These are phyloP conservation scores for Endogone sp. DNA, from an alignment of 192 early-diverging fungal genomes.

Conservation along the genomic window DNA sequence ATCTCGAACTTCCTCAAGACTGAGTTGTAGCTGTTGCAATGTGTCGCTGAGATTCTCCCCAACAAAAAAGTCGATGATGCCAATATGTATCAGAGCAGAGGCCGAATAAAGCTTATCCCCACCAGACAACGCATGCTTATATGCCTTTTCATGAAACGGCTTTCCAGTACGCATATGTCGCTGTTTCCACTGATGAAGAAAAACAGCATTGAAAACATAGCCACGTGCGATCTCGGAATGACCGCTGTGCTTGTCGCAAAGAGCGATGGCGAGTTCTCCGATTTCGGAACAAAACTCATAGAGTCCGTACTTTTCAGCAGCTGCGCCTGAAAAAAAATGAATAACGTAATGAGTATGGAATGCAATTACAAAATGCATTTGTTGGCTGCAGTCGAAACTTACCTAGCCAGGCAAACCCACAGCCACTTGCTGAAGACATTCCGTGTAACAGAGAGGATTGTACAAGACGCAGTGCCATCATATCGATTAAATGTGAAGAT, in stretches of 20 bases:
- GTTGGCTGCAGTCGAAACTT: no score
- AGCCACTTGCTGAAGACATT: conserved; percentile 11
- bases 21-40: conserved; percentile 5
- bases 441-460: conserved; percentile 11
- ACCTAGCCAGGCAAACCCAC: conserved; percentile 14
- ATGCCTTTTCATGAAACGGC: conserved; percentile 16
- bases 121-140: conserved; percentile 18
- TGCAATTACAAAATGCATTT: no score
- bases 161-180: conserved; percentile 14
- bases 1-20: conserved; percentile 16
- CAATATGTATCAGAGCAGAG: conserved; percentile 15
- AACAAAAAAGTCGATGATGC: conserved; percentile 9
- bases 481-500: conserved; percentile 11
- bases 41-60: conserved; percentile 17
- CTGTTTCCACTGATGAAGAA: conserved; percentile 21
- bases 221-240: conserved; percentile 20
- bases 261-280: conserved; percentile 13
- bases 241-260: conserved; percentile 16
- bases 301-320: conserved; percentile 6
- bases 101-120: conserved; percentile 21
- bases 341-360: no score
- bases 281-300: conserved; percentile 3
- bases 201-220: conserved; percentile 7
- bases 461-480: conserved; percentile 10
- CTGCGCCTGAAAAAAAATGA: background rate